A percentile compares a stretch with the other conserved stretches of the same genome.
These are phyloP conservation scores for Favolaschia claudopus DNA, from an alignment of 768 basidiomycete genomes.

Conservation along the genomic window DNA sequence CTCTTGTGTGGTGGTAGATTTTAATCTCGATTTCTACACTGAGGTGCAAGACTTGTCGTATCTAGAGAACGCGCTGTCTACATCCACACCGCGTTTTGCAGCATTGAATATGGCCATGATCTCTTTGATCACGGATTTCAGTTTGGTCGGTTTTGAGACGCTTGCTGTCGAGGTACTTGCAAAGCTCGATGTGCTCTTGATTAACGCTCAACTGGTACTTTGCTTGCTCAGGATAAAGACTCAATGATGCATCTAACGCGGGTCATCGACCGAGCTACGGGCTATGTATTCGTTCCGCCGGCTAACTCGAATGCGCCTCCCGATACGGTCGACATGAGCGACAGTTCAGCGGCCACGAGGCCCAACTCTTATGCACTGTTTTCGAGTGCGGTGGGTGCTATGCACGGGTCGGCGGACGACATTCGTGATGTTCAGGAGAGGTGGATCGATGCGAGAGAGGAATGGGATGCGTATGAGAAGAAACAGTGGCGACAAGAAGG, in stretches of 20 bases:
- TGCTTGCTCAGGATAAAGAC: constrained; percentile 80
- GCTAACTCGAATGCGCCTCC: constrained; percentile 30
- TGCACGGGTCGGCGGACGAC: constrained; percentile 57
- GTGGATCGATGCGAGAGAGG: constrained; percentile 88
- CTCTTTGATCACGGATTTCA: constrained; percentile 92
- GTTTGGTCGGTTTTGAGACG: constrained; percentile 95
- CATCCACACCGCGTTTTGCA: constrained; percentile 71
- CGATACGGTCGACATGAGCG: constrained; percentile 34
- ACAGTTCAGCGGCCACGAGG: constrained; percentile 49
- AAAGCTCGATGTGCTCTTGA: not conserved
- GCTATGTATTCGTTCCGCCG: constrained; percentile 86
- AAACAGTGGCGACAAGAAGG: constrained; percentile 81
- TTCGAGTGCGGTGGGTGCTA: constrained; percentile 64
- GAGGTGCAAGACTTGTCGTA: constrained; percentile 96
- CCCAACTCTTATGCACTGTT: constrained; percentile 77
- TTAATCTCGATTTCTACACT: constrained; percentile 97
- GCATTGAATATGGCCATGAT: constrained; percentile 90
- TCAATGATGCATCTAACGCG: constrained; percentile 92
- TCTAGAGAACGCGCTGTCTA: constrained; percentile 76
- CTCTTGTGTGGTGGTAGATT: constrained; percentile 61
- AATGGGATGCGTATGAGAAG: constrained; percentile 84
- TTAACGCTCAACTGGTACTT: too few species aligned
- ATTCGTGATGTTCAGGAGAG: constrained; percentile 89
- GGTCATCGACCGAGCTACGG: constrained; percentile 89
- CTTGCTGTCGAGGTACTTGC: constrained; percentile 91